phyloP scores from a whole-genome alignment of 1,284 basidiomycete species.

The Leccinum pachyderme region DNA sequence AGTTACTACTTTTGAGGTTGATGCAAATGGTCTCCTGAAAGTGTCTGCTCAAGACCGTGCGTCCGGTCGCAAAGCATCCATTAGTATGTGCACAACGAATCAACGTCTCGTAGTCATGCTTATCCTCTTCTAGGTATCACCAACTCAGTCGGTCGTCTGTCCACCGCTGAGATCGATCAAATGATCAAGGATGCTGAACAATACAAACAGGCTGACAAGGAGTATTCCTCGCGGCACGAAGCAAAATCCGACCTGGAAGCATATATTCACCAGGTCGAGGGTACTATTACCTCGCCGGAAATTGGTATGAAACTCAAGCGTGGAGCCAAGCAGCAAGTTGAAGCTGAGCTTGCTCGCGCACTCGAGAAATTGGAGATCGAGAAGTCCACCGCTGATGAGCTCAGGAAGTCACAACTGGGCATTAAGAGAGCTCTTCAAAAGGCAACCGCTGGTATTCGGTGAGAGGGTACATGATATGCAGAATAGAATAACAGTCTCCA shows the following conservation, averaged over 20 bases:
- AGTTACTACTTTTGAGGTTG: slow-evolving; percentile 95
- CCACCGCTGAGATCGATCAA: slow-evolving; percentile 91
- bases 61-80: slow-evolving; percentile 94
- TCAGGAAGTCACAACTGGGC: slow-evolving; percentile 88
- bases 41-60: slow-evolving; percentile 94
- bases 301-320: slow-evolving; percentile 97
- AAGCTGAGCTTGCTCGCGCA: slow-evolving; percentile 93
- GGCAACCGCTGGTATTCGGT: slow-evolving; percentile 85
- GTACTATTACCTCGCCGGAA: slow-evolving; percentile 90
- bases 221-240: slow-evolving; percentile 94
- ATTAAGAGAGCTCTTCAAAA: slow-evolving; percentile 97
- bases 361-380: slow-evolving; percentile 97
- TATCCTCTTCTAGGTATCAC: slow-evolving; percentile 65
- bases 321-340: slow-evolving; percentile 88
- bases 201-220: slow-evolving; percentile 95
- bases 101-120: slow-evolving; percentile 13
- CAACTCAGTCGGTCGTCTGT: slow-evolving; percentile 95
- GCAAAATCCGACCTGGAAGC: slow-evolving; percentile 96
- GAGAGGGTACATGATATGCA: slow-evolving; percentile 29
- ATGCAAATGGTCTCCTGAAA: slow-evolving; percentile 95
- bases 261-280: slow-evolving; percentile 93
- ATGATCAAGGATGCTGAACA: slow-evolving; percentile 99
- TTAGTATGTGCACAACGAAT: slow-evolving; percentile 57
- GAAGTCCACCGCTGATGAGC: slow-evolving; percentile 87
- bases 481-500: slow-evolving; percentile 18